phyloP scores from a whole-genome alignment of 305 asterid genomes.

The Solanum chacoense region DNA sequence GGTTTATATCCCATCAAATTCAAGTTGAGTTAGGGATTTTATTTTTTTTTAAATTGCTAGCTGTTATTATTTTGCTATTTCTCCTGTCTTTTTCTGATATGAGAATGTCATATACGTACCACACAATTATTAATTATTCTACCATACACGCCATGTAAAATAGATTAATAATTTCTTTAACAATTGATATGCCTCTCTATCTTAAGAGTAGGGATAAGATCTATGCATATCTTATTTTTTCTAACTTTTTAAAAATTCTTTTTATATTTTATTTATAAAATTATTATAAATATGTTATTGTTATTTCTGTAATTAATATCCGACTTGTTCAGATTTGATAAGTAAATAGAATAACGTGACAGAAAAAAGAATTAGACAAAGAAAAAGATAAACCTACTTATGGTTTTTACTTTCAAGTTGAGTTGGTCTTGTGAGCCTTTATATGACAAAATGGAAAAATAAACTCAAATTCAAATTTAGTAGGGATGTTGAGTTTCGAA shows the following conservation, averaged over 20 bases:
- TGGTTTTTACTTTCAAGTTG: background rate
- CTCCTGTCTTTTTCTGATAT: background rate
- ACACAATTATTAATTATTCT: background rate
- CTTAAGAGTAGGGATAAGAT: background rate
- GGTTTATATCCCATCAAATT: background rate
- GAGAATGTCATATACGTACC: background rate
- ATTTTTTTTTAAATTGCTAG: background rate
- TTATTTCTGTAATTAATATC: background rate
- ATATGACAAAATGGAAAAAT: background rate
- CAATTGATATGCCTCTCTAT: background rate
- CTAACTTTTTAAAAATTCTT: fast-evolving
- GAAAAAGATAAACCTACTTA: background rate
- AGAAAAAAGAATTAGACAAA: background rate
- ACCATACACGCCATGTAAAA: background rate
- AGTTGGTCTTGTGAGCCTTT: background rate
- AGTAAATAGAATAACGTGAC: background rate
- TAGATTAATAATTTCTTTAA: background rate
- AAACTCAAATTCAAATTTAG: background rate
- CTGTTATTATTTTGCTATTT: background rate
- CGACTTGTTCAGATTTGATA: background rate
- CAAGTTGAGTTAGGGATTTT: background rate
- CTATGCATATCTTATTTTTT: background rate
- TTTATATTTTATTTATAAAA: background rate
- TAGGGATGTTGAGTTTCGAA: background rate
- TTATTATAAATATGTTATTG: background rate